phyloP scores from a whole-genome alignment of 2,329 filamentous ascomycete genomes.

The Neofusicoccum cordaticola region DNA sequence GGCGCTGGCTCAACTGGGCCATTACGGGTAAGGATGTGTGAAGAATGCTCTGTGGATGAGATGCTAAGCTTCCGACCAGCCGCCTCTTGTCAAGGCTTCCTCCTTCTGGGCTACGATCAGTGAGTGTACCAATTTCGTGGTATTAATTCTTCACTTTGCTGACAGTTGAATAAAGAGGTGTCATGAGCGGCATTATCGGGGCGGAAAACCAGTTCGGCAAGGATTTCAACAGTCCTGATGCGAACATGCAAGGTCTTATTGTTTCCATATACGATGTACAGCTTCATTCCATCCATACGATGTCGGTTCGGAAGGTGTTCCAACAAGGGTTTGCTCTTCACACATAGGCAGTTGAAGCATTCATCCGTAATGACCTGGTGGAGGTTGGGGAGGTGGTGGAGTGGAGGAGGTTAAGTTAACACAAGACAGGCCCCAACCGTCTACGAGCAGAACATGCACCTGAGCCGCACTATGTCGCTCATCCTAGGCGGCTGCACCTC shows the following conservation, averaged over 20 bases:
- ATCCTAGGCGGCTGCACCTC: too few species aligned
- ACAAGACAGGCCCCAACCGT: too few species aligned
- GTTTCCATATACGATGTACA: constrained; percentile 37
- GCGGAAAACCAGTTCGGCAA: constrained; percentile 41
- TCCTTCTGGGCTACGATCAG: constrained; percentile 30
- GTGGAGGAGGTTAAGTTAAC: too few species aligned
- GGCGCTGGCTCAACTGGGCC: constrained; percentile 10
- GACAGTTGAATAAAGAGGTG: constrained; percentile 23
- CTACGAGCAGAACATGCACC: too few species aligned
- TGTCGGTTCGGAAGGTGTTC: constrained; percentile 11
- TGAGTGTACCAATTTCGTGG: constrained; percentile 3
- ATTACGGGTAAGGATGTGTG: constrained; percentile 3
- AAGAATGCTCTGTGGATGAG: background rate
- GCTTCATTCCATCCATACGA: constrained; percentile 25
- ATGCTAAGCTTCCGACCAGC: constrained; percentile 18
- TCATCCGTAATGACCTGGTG: too few species aligned
- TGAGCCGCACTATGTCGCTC: too few species aligned
- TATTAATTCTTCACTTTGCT: background rate
- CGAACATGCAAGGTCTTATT: constrained; percentile 37
- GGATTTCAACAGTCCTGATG: constrained; percentile 38
- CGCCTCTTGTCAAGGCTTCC: constrained; percentile 22
- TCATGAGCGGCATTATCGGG: constrained; percentile 35
- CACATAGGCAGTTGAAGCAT: too few species aligned
- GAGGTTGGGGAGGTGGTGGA: too few species aligned
- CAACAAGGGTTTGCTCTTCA: too few species aligned